A percentile compares a stretch with the other conserved stretches of the same genome.
These are phyloP conservation scores for Aphanomyces euteiches DNA, from an alignment of 352 stramenopile genomes.

Conservation along the genomic window DNA sequence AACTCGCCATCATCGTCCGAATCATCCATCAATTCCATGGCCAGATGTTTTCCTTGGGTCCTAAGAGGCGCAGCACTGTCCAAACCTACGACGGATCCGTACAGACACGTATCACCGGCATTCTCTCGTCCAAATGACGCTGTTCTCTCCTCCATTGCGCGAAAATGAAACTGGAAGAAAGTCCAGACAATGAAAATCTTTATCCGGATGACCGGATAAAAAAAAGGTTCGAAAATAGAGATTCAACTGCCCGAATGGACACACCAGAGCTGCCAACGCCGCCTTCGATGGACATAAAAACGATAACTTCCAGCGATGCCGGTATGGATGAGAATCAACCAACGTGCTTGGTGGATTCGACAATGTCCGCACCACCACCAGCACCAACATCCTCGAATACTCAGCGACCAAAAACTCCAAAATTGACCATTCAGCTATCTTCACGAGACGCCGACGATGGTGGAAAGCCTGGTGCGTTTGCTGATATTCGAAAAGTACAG, in stretches of 20 bases:
- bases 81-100: constrained; percentile 43
- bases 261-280: not conserved
- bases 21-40: constrained; percentile 27
- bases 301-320: not conserved
- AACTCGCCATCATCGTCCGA: constrained; percentile 28
- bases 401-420: constrained; percentile 15
- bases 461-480: constrained; percentile 22
- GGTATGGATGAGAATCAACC: not conserved
- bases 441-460: constrained; percentile 11
- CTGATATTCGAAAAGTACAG: constrained; percentile 45
- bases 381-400: not conserved
- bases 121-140: constrained; percentile 14
- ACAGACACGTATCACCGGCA: constrained; percentile 39
- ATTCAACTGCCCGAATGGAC: too few relatives aligned
- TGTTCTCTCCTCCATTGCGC: not conserved
- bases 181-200: constrained; percentile 13
- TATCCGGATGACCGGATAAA: constrained; percentile 8
- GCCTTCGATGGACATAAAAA: not conserved
- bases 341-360: not conserved
- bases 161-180: not conserved
- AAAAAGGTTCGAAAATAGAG: too few relatives aligned
- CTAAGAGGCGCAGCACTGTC: constrained; percentile 10
- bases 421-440: constrained; percentile 42
- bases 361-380: not conserved
- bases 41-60: constrained; percentile 29